Evolutionary conservation across 192 early-diverging fungal species (phyloP).

Genomic region (Helicostylum pulchrum): DNA sequence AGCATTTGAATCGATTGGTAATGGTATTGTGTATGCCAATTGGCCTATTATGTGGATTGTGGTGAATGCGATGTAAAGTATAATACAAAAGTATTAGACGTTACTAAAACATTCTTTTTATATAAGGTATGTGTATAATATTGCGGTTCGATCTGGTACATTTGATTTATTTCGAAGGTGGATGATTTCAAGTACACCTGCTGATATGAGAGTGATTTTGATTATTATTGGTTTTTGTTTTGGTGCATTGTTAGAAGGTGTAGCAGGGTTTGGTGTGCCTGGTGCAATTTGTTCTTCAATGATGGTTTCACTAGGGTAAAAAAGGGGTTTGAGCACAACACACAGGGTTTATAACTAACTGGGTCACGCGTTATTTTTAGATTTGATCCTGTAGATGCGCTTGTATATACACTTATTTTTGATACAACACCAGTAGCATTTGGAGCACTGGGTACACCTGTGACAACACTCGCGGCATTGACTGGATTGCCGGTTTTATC

Average conservation of each 20-base stretch:
- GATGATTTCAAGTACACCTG: conserved; percentile 36
- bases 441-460: conserved; percentile 31
- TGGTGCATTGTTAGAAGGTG: conserved; percentile 30
- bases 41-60: conserved; percentile 47
- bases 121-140: conserved; percentile 36
- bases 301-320: conserved; percentile 28
- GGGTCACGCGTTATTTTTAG: background rate
- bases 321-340: too few relatives aligned
- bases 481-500: conserved; percentile 24
- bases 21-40: conserved; percentile 34
- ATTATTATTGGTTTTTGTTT: conserved; percentile 30
- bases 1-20: conserved; percentile 31
- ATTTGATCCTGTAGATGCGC: conserved; percentile 31
- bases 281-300: conserved; percentile 40
- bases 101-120: background rate
- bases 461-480: conserved; percentile 27
- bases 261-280: conserved; percentile 37
- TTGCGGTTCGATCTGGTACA: conserved; percentile 28
- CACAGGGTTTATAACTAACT: too few relatives aligned
- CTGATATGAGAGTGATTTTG: conserved; percentile 28
- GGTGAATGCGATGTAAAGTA: conserved; percentile 30
- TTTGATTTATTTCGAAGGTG: conserved; percentile 39
- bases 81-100: background rate
- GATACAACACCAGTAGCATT: conserved; percentile 31
- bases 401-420: conserved; percentile 30